A percentile compares a stretch with the other conserved stretches of the same genome.
Evolutionary conservation across 1,284 basidiomycete species (phyloP).

Genomic region (Ceratobasidium papillatum): DNA sequence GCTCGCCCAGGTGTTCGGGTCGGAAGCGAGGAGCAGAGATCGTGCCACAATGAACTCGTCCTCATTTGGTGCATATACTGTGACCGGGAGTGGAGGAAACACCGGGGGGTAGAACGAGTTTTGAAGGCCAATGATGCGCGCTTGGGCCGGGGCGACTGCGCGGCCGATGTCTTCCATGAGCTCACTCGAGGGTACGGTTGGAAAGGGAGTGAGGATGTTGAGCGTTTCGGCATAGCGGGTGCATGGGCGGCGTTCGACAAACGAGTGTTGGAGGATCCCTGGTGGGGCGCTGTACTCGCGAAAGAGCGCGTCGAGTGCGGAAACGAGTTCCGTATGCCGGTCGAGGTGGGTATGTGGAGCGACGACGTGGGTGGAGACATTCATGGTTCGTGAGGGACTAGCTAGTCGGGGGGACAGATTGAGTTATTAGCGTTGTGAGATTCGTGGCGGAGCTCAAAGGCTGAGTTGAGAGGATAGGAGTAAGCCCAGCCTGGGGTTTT

Average conservation of each 20-base stretch:
- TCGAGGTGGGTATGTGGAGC: conserved; percentile 12
- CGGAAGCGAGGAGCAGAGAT: background rate
- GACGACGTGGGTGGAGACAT: conserved; percentile 15
- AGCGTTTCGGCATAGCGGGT: conserved; percentile 3
- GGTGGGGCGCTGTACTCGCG: conserved; percentile 18
- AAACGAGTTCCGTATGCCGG: background rate
- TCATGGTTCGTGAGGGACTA: background rate
- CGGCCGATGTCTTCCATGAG: conserved; percentile 27
- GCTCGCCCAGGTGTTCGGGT: background rate
- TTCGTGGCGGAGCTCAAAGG: conserved; percentile 14
- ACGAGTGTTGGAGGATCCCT: conserved; percentile 23
- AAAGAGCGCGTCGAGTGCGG: conserved; percentile 16
- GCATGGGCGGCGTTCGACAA: conserved; percentile 17
- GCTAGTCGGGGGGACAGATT: background rate
- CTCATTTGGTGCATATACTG: conserved; percentile 19
- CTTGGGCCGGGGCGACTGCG: conserved; percentile 5
- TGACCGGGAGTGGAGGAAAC: conserved; percentile 17
- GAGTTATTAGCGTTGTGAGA: background rate
- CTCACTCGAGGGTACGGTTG: conserved; percentile 19
- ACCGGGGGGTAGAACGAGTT: conserved; percentile 18
- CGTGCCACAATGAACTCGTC: conserved; percentile 27
- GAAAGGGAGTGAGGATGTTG: conserved; percentile 20
- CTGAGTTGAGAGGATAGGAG: background rate
- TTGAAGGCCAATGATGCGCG: background rate
- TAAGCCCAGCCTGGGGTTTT: conserved; percentile 3